These are phyloP conservation scores for Brettanomyces custersianus DNA, from an alignment of 805 yeast genomes.

Conservation along the genomic window DNA sequence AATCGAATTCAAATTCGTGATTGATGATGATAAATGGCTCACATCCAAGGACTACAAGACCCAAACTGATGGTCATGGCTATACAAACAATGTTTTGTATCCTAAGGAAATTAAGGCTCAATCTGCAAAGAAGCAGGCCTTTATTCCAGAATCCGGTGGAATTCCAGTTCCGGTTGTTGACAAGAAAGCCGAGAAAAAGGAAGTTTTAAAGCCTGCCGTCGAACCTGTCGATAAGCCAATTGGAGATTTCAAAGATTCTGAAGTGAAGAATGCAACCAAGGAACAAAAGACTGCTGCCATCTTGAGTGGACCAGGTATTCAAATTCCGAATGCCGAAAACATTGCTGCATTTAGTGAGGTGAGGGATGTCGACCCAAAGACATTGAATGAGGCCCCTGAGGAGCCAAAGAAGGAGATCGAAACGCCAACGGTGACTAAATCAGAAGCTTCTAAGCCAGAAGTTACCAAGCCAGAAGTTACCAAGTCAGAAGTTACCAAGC, in stretches of 20 bases:
- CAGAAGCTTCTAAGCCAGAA: neutral
- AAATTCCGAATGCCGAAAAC: conserved; percentile 56
- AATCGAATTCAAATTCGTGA: conserved; percentile 43
- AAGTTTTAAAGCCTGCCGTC: conserved; percentile 7
- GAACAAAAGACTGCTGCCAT: conserved; percentile 25
- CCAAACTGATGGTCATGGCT: conserved; percentile 41
- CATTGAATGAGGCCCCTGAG: conserved; percentile 38
- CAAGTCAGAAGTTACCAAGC: neutral
- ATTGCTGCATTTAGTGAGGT: conserved; percentile 58
- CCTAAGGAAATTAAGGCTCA: conserved; percentile 28
- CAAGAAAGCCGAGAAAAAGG: conserved; percentile 5
- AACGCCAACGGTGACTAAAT: neutral
- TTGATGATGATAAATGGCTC: conserved; percentile 48
- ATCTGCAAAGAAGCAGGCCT: conserved; percentile 21
- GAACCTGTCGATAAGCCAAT: neutral
- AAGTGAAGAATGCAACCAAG: conserved; percentile 6
- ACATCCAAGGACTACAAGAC: conserved; percentile 30
- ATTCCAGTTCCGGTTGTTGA: conserved; percentile 20
- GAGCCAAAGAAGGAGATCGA: conserved; percentile 10
- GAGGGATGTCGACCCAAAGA: conserved; percentile 47
- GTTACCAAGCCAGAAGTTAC: neutral
- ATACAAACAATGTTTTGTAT: conserved; percentile 41
- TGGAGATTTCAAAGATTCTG: conserved; percentile 2
- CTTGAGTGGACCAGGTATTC: conserved; percentile 69
- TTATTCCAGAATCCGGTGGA: conserved; percentile 42